These are phyloP conservation scores for Paramyrothecium roridum DNA, from an alignment of 2,329 filamentous ascomycete species.

Conservation along the genomic window DNA sequence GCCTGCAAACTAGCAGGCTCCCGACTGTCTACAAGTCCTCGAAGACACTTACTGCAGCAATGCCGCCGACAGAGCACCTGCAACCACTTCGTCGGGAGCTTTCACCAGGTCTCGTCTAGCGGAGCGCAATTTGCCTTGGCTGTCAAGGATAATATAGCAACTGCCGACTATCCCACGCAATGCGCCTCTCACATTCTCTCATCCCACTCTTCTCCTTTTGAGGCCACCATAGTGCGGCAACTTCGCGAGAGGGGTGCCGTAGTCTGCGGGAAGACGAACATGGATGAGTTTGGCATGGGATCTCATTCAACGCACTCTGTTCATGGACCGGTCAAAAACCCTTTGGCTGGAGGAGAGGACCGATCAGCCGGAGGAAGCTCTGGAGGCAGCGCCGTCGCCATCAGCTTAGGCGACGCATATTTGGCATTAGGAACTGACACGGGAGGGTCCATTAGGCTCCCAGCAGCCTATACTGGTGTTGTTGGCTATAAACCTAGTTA, in stretches of 20 bases:
- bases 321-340: conserved; percentile 62
- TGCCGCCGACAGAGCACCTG: conserved; percentile 25
- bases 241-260: conserved; percentile 61
- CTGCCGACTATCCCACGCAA: conserved; percentile 66
- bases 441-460: conserved; percentile 81
- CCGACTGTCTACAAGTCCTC: background rate
- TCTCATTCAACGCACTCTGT: conserved; percentile 73
- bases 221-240: conserved; percentile 74
- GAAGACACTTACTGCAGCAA: conserved; percentile 10
- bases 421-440: conserved; percentile 88
- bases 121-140: conserved; percentile 45
- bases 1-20: conserved; percentile 1
- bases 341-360: conserved; percentile 29
- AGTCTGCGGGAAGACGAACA: conserved; percentile 78
- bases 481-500: conserved; percentile 92
- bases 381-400: conserved; percentile 86
- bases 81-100: conserved; percentile 32
- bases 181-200: conserved; percentile 75
- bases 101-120: conserved; percentile 10
- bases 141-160: conserved; percentile 77
- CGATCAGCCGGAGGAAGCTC: conserved; percentile 84
- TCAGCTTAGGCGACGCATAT: conserved; percentile 57
- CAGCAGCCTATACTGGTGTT: conserved; percentile 80
- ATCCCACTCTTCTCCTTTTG: conserved; percentile 71
- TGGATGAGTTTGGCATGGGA: conserved; percentile 97